These are phyloP conservation scores for Mitragyna speciosa DNA, from an alignment of 257 asterid species.

Conservation along the genomic window DNA sequence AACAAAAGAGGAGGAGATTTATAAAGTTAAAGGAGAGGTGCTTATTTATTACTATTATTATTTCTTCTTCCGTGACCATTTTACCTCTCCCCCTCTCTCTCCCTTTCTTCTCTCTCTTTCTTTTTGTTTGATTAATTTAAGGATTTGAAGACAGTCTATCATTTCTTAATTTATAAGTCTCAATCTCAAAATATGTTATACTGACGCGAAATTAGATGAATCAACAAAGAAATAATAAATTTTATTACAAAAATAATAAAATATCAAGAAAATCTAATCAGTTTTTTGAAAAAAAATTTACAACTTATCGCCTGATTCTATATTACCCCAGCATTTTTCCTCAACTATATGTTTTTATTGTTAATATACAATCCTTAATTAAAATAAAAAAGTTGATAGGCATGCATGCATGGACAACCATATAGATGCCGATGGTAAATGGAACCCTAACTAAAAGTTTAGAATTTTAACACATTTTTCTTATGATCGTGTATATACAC, in stretches of 20 bases:
- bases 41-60: conserved; percentile 16
- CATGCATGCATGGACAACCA: not conserved
- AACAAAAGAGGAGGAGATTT: conserved; percentile 15
- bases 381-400: not conserved
- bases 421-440: not conserved
- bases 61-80: no score
- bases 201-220: no score
- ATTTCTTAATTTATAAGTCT: conserved; percentile 13
- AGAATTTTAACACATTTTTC: not conserved
- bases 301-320: no score
- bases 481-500: not conserved
- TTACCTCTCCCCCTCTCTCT: not conserved
- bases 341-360: not conserved
- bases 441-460: conserved; percentile 8
- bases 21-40: conserved; percentile 28
- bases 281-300: no score
- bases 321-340: no score
- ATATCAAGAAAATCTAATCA: no score
- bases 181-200: no score
- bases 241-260: no score
- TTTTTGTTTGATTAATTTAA: conserved; percentile 13
- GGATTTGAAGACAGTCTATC: conserved; percentile 11
- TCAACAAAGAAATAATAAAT: no score
- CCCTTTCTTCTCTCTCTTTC: conserved; percentile 7
- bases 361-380: not conserved